Percentiles rank a stretch among this genome's conserved stretches.
phyloP scores from a whole-genome alignment of 345 rosid genomes.

The Populus nigra region DNA sequence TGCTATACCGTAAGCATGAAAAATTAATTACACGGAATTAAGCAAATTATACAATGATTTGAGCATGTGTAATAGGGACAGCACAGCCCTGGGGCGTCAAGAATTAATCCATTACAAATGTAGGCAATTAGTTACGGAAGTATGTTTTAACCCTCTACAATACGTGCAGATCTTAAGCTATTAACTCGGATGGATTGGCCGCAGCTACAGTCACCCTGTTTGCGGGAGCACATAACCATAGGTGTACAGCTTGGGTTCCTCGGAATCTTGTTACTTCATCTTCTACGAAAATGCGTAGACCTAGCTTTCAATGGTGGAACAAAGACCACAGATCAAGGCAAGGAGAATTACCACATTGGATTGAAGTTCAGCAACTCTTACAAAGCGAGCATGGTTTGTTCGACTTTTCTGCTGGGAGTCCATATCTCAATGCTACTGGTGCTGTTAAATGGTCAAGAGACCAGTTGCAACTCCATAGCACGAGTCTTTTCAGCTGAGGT shows the following conservation, averaged over 20 bases:
- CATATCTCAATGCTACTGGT: constrained; percentile 47
- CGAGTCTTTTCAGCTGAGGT: constrained; percentile 47
- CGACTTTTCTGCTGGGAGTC: constrained; percentile 39
- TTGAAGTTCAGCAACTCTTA: constrained; percentile 40
- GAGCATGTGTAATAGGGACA: too few relatives aligned
- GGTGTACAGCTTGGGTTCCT: constrained; percentile 47
- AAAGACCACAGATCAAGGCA: constrained; percentile 27
- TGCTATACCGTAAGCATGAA: too few relatives aligned
- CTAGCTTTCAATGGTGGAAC: constrained; percentile 27
- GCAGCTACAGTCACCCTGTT: constrained; percentile 41
- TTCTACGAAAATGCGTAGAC: constrained; percentile 23
- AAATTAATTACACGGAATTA: too few relatives aligned
- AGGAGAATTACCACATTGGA: constrained; percentile 24
- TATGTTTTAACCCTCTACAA: background rate
- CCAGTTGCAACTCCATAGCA: constrained; percentile 41
- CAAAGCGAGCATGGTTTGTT: constrained; percentile 43
- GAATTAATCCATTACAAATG: too few relatives aligned
- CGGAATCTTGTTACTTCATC: constrained; percentile 38
- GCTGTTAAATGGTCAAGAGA: constrained; percentile 30
- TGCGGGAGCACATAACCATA: constrained; percentile 57
- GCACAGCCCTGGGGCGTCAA: too few relatives aligned
- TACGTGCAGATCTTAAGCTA: constrained; percentile 35
- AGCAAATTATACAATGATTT: too few relatives aligned
- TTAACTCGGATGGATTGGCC: constrained; percentile 34
- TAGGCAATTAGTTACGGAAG: too few relatives aligned